Evolutionary conservation across 768 basidiomycete genomes (phyloP).

Genomic region (Tulasnella calospora): DNA sequence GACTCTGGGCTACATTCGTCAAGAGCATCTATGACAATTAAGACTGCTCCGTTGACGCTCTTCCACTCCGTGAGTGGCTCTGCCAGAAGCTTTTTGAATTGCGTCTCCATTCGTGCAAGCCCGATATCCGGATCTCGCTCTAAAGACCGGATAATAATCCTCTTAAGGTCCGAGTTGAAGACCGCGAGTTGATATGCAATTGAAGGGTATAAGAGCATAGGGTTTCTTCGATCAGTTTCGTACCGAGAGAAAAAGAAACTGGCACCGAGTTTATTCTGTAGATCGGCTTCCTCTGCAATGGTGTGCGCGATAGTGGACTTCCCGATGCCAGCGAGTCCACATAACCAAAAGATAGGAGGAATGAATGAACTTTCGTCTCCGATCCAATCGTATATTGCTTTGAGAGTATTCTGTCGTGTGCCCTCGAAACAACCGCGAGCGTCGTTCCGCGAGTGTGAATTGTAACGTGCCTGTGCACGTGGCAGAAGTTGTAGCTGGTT

Average conservation of each 20-base stretch:
- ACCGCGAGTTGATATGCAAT: conserved; percentile 36
- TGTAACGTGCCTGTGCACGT: not conserved
- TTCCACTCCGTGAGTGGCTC: conserved; percentile 19
- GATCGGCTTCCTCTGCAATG: conserved; percentile 33
- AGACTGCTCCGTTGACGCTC: conserved; percentile 23
- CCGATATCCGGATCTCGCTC: conserved; percentile 18
- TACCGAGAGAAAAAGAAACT: conserved; percentile 38
- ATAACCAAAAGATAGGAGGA: conserved; percentile 34
- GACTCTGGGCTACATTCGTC: conserved; percentile 36
- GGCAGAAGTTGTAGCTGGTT: not conserved
- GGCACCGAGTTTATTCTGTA: conserved; percentile 34
- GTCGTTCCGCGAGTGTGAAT: not conserved
- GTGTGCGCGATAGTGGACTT: conserved; percentile 43
- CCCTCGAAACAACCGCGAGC: not conserved
- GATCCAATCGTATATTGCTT: not conserved
- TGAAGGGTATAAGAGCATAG: conserved; percentile 35
- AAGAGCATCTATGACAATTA: conserved; percentile 40
- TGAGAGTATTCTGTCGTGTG: not conserved
- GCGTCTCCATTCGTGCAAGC: conserved; percentile 27
- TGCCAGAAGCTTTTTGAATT: conserved; percentile 30
- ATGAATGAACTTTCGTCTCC: too few relatives aligned
- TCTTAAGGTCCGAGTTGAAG: conserved; percentile 19
- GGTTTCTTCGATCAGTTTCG: conserved; percentile 28
- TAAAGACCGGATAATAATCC: conserved; percentile 16
- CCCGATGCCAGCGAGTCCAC: conserved; percentile 39